Percentiles rank a stretch among this genome's conserved stretches.
These are phyloP conservation scores for Chalciporus piperatus DNA, from an alignment of 768 basidiomycete species.

Conservation along the genomic window DNA sequence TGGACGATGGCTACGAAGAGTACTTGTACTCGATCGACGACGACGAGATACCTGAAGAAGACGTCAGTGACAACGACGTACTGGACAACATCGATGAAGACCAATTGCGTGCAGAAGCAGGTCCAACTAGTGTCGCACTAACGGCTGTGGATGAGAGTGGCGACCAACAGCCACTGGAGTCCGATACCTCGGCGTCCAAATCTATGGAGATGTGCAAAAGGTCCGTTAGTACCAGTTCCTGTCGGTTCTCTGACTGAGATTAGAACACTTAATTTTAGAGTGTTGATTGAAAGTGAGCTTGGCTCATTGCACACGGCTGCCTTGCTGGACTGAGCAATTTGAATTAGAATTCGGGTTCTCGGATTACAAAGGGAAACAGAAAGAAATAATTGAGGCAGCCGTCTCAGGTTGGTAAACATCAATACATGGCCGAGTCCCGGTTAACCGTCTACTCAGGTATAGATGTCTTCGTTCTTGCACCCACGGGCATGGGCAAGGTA, in stretches of 20 bases:
- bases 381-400: conserved; percentile 71
- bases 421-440: not conserved
- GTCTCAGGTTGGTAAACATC: conserved; percentile 44
- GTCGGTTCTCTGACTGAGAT: not conserved
- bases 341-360: conserved; percentile 66
- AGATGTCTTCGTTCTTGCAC: conserved; percentile 79
- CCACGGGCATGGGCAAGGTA: conserved; percentile 90
- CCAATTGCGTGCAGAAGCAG: conserved; percentile 1
- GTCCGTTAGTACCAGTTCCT: conserved; percentile 2
- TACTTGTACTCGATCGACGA: conserved; percentile 20
- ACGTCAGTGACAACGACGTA: conserved; percentile 20
- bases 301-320: not conserved
- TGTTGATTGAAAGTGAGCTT: conserved; percentile 25
- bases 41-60: conserved; percentile 2
- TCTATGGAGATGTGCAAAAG: conserved; percentile 14
- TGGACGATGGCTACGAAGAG: conserved; percentile 25
- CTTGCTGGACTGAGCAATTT: not conserved
- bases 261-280: conserved; percentile 6
- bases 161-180: conserved; percentile 2
- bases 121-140: conserved; percentile 15
- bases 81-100: conserved; percentile 25
- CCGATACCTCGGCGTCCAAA: not conserved
- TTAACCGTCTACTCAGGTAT: conserved; percentile 39
- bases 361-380: conserved; percentile 74
- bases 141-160: not conserved